Conservation (phyloP, 2,329 filamentous ascomycete species). For the Colletotrichum shisoi region DNA sequence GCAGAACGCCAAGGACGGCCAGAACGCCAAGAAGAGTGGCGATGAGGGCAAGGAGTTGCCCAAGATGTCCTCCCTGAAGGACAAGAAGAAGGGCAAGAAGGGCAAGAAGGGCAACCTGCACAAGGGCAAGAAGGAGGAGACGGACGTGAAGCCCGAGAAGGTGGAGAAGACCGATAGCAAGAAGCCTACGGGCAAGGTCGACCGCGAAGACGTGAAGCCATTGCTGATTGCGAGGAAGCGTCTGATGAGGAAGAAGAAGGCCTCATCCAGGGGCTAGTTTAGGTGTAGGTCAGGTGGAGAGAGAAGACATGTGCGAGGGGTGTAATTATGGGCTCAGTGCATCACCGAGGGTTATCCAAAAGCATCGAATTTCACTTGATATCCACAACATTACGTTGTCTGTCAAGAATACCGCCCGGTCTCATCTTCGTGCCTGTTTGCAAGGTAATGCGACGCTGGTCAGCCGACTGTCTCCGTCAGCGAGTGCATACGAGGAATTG, state of each 20-base stretch:
- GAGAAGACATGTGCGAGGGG: neutral
- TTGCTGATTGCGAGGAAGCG: conserved; percentile 88
- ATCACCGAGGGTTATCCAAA: conserved; percentile 13
- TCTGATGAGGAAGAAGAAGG: conserved; percentile 76
- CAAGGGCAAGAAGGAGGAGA: conserved; percentile 50
- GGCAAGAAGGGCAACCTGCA: conserved; percentile 42
- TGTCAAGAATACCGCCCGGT: neutral
- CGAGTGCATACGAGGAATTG: too few species aligned
- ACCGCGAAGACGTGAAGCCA: conserved; percentile 60
- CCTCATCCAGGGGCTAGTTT: conserved; percentile 47
- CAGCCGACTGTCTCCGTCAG: neutral
- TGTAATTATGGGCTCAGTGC: conserved; percentile 11
- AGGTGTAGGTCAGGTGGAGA: neutral
- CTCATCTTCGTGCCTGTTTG: neutral
- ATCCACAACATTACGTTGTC: neutral
- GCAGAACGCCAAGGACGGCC: conserved; percentile 42
- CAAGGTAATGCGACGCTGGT: neutral
- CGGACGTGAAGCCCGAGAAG: conserved; percentile 41
- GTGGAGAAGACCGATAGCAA: conserved; percentile 29
- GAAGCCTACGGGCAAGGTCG: conserved; percentile 41
- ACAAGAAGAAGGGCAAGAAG: conserved; percentile 50
- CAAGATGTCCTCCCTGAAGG: conserved; percentile 47
- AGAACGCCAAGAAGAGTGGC: conserved; percentile 45
- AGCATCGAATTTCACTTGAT: conserved; percentile 11
- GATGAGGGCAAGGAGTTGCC: conserved; percentile 45